Conservation (phyloP, 306 rosid species). For the Senna tora region DNA sequence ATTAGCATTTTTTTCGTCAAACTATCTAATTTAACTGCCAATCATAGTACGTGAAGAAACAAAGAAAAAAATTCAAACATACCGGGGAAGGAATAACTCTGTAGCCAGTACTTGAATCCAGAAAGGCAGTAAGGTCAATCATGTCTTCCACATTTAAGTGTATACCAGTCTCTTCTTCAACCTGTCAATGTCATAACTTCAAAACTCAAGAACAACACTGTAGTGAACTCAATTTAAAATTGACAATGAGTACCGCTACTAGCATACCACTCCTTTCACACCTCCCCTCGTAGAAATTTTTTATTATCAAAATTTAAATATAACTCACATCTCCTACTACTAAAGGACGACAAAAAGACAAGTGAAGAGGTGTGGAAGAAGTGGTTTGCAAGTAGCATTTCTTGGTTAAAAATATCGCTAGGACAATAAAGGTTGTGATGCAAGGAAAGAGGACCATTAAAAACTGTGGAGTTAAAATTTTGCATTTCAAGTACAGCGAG, state of each 20-base stretch:
- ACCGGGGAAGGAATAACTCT: slow-evolving; percentile 83
- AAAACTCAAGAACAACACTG: slow-evolving; percentile 7
- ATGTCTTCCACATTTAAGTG: slow-evolving; percentile 65
- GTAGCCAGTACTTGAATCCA: slow-evolving; percentile 75
- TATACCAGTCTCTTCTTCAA: slow-evolving; percentile 91
- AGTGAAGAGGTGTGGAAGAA: background rate
- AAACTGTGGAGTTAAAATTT: background rate
- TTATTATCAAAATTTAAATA: background rate
- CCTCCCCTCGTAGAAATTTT: background rate
- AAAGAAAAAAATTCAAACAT: slow-evolving; percentile 30
- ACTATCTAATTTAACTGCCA: background rate
- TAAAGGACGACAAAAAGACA: background rate
- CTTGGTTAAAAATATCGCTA: no score
- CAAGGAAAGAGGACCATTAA: slow-evolving; percentile 15
- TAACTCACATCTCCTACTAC: background rate
- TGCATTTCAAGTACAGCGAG: background rate
- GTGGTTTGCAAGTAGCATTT: background rate
- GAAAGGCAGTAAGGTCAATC: slow-evolving; percentile 86
- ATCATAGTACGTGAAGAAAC: slow-evolving; percentile 6
- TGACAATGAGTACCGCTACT: background rate
- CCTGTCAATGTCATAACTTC: slow-evolving; percentile 52
- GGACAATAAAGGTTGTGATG: slow-evolving; percentile 1
- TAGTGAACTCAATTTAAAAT: background rate
- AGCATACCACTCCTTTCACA: background rate
- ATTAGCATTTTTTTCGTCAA: background rate